Evolutionary conservation across 352 stramenopile genomes (phyloP).

Genomic region (Phytophthora niederhauseri): DNA sequence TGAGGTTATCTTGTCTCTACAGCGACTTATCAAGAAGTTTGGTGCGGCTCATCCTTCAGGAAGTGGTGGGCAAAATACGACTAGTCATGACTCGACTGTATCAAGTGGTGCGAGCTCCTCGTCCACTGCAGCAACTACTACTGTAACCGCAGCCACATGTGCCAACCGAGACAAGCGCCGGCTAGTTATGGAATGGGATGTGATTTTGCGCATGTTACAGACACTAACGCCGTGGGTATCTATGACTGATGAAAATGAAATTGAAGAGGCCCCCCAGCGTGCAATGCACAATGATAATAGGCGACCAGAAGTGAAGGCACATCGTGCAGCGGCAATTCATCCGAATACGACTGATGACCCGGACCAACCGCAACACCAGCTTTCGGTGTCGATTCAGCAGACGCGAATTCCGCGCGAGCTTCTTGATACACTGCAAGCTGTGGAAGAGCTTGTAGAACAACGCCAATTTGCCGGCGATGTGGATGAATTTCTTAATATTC

Average conservation of each 20-base stretch:
- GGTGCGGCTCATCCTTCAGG: conserved; percentile 31
- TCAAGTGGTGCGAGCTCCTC: conserved; percentile 4
- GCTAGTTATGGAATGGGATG: conserved; percentile 83
- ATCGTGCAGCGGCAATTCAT: conserved; percentile 21
- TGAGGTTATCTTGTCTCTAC: conserved; percentile 87
- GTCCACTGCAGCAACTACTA: not conserved
- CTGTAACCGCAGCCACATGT: not conserved
- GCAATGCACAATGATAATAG: conserved; percentile 15
- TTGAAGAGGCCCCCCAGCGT: conserved; percentile 32
- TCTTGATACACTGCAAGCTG: conserved; percentile 73
- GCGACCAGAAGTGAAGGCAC: conserved; percentile 14
- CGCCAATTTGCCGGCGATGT: conserved; percentile 70
- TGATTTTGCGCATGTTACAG: conserved; percentile 82
- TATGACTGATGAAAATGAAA: conserved; percentile 44
- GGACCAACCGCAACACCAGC: conserved; percentile 34
- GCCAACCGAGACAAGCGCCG: conserved; percentile 33
- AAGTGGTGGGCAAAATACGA: conserved; percentile 14
- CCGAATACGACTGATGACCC: conserved; percentile 16
- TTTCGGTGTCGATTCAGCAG: conserved; percentile 63
- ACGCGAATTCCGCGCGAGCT: conserved; percentile 80
- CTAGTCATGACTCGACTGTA: conserved; percentile 7
- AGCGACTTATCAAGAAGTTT: conserved; percentile 90
- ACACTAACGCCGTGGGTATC: conserved; percentile 75
- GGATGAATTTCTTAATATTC: conserved; percentile 74
- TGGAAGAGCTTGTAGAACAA: conserved; percentile 74